These are phyloP conservation scores for Amoebophrya sp. DNA, from an alignment of 169 alveolate genomes.

Conservation along the genomic window DNA sequence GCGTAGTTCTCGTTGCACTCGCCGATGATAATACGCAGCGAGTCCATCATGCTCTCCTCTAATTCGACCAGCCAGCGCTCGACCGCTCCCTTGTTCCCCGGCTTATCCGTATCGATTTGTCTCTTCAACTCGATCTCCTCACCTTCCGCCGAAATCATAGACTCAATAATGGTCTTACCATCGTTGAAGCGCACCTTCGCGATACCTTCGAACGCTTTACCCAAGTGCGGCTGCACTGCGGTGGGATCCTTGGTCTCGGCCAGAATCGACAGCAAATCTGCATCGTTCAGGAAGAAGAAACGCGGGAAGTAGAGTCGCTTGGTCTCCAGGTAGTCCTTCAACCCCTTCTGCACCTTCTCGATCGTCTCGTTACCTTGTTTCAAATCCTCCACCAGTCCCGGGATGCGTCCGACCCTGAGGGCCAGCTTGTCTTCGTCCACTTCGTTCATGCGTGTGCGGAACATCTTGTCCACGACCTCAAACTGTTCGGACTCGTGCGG, in stretches of 20 bases:
- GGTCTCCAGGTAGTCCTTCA: slow-evolving; percentile 84
- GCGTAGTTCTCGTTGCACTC: slow-evolving; percentile 66
- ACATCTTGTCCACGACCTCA: slow-evolving; percentile 52
- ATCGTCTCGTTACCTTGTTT: slow-evolving; percentile 69
- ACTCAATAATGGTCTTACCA: slow-evolving; percentile 60
- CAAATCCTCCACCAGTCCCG: slow-evolving; percentile 58
- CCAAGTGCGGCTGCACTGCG: slow-evolving; percentile 79
- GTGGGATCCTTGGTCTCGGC: slow-evolving; percentile 87
- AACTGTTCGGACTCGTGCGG: slow-evolving; percentile 58
- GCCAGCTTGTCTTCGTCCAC: slow-evolving; percentile 48
- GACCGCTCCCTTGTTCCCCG: slow-evolving; percentile 65
- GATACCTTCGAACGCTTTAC: slow-evolving; percentile 87
- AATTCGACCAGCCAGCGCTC: slow-evolving; percentile 78
- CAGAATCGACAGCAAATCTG: slow-evolving; percentile 82
- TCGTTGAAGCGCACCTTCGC: slow-evolving; percentile 60
- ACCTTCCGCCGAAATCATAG: slow-evolving; percentile 74
- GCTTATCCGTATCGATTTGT: slow-evolving; percentile 33
- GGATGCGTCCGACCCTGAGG: slow-evolving; percentile 62
- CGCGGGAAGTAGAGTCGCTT: slow-evolving; percentile 80
- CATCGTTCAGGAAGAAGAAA: slow-evolving; percentile 86
- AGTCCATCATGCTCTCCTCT: slow-evolving; percentile 71
- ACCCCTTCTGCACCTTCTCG: slow-evolving; percentile 72
- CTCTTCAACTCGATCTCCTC: slow-evolving; percentile 63
- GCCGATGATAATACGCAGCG: slow-evolving; percentile 62
- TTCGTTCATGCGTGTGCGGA: slow-evolving; percentile 53